phyloP scores from a whole-genome alignment of 345 rosid genomes.

The Cardamine chenopodiifolia region DNA sequence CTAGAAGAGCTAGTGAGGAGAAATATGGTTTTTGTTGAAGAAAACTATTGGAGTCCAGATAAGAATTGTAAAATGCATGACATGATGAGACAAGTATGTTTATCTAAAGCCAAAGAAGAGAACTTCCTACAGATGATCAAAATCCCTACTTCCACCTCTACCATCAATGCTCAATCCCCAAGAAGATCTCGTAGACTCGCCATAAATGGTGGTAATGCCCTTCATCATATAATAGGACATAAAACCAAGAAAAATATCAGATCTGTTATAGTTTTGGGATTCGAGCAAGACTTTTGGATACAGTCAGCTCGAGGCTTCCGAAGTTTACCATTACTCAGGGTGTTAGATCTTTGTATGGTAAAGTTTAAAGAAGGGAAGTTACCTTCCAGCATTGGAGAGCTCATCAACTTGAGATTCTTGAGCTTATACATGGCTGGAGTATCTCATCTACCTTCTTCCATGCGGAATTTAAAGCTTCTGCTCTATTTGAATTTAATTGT shows the following conservation, averaged over 20 bases:
- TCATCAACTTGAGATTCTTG: slow-evolving; percentile 6
- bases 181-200: neutral
- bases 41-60: neutral
- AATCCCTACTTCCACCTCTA: neutral
- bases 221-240: neutral
- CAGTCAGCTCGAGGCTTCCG: neutral
- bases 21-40: too few relatives aligned
- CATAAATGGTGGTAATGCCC: neutral
- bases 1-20: too few relatives aligned
- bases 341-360: neutral
- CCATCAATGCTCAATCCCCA: neutral
- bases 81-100: neutral
- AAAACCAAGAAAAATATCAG: neutral
- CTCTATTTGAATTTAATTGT: neutral
- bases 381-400: neutral
- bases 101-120: neutral
- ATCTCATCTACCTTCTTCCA: neutral
- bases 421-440: accelerated
- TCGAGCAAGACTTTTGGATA: neutral
- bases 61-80: neutral
- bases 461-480: neutral
- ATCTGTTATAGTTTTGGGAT: neutral
- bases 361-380: neutral
- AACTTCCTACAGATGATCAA: neutral
- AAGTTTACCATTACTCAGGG: neutral